Base-by-base conservation (phyloP, 257 asterid genomes). In the Solanum paucissectum region DNA sequence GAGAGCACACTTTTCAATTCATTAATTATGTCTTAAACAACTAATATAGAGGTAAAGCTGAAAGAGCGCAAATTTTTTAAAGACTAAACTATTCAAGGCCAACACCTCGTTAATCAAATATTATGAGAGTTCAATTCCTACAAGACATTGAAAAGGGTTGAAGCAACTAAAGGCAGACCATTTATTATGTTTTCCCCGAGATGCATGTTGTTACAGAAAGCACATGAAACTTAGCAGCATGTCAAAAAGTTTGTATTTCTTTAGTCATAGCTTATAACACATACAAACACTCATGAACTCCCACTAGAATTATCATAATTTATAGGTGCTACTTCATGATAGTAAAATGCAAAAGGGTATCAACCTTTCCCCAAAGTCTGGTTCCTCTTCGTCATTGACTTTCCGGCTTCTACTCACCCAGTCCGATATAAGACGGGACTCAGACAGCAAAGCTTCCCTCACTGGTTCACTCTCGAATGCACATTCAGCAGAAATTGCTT, bases 291-390 rank as follows among this genome's bases (percentile, higher is more conserved):
- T 46, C 42, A 29, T 82, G 44, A 49, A 29, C 20, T 49, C 85
- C 85, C 85, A 29, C 69, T 46, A 49, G 29, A 82, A 82, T 29
- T 32, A 49, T 82, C 69, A 82, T 82, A 82, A 46, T 18, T 29
- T 81, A 9, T n/a, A 82, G 68, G 69, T 29, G 29, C 29, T 82
- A 49, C 69, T 82, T 69, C 85, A 82, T 82, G 34, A 83, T 5
- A 27, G 38, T 18, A 81, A 40, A 87, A 88, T 49, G 68, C 29
- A 84, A 86, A 52, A 58, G 66, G 83, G 86, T 86, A 94, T 94
- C 66, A 91, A 97, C 99, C 99, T 97, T 69, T 94, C 98, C 90
- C 94, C 99, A 90, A 96, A 97, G 89, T 97, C 99, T 81, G 97
- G 93, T 87, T 96, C 99, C 76, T 91, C 94, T 86, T 91, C 95